Conservation (phyloP, 2,329 filamentous ascomycete genomes). For the Blastomyces percursus region DNA sequence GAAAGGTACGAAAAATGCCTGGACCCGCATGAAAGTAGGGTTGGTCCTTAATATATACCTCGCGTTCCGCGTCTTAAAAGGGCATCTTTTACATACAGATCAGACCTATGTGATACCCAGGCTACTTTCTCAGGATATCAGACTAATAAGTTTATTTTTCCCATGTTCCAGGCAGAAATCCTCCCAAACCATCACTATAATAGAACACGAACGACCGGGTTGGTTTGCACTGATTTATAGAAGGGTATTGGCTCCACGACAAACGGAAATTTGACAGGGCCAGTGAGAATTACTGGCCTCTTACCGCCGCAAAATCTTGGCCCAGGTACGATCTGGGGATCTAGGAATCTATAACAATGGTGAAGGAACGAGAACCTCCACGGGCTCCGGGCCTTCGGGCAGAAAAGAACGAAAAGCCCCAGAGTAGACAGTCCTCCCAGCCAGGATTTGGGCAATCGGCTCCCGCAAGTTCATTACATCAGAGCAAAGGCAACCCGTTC, state of each 20-base stretch:
- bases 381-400: background rate
- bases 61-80: background rate
- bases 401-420: background rate
- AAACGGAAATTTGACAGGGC: background rate
- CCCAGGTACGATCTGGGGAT: background rate
- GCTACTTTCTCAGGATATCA: background rate
- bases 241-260: background rate
- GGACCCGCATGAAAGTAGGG: background rate
- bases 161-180: background rate
- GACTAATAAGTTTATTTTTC: background rate
- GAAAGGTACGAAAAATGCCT: background rate
- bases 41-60: background rate
- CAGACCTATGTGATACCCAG: background rate
- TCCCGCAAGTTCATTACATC: constrained; percentile 34
- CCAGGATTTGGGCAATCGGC: constrained; percentile 50
- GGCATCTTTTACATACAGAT: background rate
- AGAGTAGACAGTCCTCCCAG: background rate
- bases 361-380: constrained; percentile 5
- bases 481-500: constrained; percentile 33
- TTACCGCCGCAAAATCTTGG: background rate
- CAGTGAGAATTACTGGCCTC: background rate
- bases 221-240: background rate
- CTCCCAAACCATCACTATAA: background rate
- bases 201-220: background rate
- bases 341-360: background rate